A percentile compares a stretch with the other conserved stretches of the same genome.
phyloP scores from a whole-genome alignment of 2,329 filamentous ascomycete species.

The Fusarium miscanthi region DNA sequence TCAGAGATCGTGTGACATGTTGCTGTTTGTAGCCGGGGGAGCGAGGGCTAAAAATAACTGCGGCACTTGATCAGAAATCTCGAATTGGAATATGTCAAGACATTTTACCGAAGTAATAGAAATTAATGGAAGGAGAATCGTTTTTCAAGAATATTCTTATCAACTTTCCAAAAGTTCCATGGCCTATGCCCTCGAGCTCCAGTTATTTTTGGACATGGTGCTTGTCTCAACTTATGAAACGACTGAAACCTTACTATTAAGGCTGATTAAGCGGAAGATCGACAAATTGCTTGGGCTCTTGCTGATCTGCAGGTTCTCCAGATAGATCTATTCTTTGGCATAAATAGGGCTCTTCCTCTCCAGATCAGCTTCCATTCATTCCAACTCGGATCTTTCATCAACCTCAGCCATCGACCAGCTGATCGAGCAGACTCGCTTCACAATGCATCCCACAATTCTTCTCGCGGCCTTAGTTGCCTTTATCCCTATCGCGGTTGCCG shows the following conservation, averaged over 20 bases:
- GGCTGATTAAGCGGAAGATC: neutral
- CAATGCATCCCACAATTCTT: neutral
- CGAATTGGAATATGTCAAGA: neutral
- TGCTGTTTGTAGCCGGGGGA: neutral
- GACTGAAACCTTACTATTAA: neutral
- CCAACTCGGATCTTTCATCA: neutral
- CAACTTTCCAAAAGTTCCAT: neutral
- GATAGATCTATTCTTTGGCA: neutral
- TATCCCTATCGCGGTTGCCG: rapidly evolving
- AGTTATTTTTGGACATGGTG: neutral
- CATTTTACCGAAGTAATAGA: rapidly evolving
- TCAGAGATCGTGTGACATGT: neutral
- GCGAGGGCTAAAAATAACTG: neutral
- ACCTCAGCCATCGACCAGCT: neutral
- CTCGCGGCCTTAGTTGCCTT: neutral
- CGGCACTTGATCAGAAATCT: neutral
- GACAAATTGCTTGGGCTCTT: neutral
- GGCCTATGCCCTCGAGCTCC: neutral
- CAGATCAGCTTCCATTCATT: neutral
- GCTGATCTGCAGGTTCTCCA: neutral
- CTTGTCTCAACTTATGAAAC: neutral
- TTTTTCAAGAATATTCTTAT: neutral
- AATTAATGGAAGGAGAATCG: rapidly evolving
- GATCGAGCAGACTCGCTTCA: no score
- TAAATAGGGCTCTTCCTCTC: neutral